phyloP scores from a whole-genome alignment of 768 basidiomycete species.

The Amanita molliuscula region DNA sequence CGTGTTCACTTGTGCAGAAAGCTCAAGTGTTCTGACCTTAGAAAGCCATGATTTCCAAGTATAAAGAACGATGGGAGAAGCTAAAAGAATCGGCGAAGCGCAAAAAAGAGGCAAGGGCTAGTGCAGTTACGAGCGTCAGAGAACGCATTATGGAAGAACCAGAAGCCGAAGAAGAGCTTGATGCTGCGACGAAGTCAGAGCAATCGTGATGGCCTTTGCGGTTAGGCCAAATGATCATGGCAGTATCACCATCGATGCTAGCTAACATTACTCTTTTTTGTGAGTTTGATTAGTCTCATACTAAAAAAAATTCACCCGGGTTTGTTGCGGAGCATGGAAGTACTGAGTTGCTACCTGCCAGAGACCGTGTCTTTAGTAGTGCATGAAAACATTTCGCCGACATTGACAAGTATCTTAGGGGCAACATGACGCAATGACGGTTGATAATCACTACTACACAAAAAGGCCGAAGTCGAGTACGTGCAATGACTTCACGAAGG shows the following conservation, averaged over 20 bases:
- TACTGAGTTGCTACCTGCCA: no score
- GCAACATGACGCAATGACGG: background rate
- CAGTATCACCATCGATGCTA: background rate
- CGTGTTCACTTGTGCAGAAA: background rate
- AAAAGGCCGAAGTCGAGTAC: slow-evolving; percentile 69
- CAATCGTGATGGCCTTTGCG: background rate
- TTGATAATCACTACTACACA: slow-evolving; percentile 22
- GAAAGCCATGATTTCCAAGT: slow-evolving; percentile 78
- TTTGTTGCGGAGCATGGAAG: no score
- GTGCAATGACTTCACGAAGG: slow-evolving; percentile 45
- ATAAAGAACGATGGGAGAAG: slow-evolving; percentile 84
- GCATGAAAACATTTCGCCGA: background rate
- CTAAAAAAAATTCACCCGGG: background rate
- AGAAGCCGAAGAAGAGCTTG: slow-evolving; percentile 40
- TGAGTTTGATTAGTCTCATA: background rate
- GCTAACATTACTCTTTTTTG: background rate
- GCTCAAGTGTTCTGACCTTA: slow-evolving; percentile 20
- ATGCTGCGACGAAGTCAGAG: slow-evolving; percentile 15
- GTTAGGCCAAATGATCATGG: background rate
- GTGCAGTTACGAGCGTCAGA: slow-evolving; percentile 34
- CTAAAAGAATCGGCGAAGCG: slow-evolving; percentile 81
- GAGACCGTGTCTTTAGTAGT: background rate
- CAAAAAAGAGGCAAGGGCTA: slow-evolving; percentile 68
- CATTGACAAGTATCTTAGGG: background rate
- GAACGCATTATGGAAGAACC: slow-evolving; percentile 72